phyloP scores from a whole-genome alignment of 202 grass and related monocot species.

The Bolboschoenoplectus hybrid region DNA sequence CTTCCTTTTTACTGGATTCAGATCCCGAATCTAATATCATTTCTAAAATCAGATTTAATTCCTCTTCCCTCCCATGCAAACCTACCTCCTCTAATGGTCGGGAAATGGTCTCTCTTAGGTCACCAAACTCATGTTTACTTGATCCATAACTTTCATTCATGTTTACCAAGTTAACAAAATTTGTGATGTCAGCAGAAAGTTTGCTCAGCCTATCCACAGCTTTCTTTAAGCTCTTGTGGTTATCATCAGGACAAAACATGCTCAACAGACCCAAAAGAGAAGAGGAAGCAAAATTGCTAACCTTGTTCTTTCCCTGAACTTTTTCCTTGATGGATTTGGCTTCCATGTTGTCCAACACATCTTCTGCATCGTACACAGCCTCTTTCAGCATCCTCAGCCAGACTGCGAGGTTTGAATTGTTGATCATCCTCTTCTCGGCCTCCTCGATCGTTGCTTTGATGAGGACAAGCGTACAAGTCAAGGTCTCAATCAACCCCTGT shows the following conservation, averaged over 20 bases:
- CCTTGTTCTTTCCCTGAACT: slow-evolving; percentile 39
- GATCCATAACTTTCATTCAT: slow-evolving; percentile 4
- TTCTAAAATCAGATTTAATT: slow-evolving; percentile 11
- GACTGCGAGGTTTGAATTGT: background rate
- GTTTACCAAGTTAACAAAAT: background rate
- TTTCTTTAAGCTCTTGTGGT: slow-evolving; percentile 41
- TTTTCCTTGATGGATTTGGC: slow-evolving; percentile 41
- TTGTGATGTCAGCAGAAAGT: slow-evolving; percentile 10
- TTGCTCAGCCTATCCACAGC: slow-evolving; percentile 37
- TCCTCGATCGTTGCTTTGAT: slow-evolving; percentile 30
- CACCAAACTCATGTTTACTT: background rate
- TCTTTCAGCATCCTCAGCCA: slow-evolving; percentile 47
- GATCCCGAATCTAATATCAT: background rate
- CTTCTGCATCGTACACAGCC: slow-evolving; percentile 28
- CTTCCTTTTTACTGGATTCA: background rate
- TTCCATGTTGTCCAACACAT: slow-evolving; percentile 15
- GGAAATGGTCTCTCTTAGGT: background rate
- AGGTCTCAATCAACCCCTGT: background rate
- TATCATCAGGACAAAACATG: slow-evolving; percentile 35
- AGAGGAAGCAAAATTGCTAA: slow-evolving; percentile 34
- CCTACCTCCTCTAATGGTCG: background rate
- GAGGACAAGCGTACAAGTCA: background rate
- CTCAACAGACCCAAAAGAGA: slow-evolving; percentile 34
- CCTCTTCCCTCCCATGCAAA: slow-evolving; percentile 38
- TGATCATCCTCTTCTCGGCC: slow-evolving; percentile 41